Evolutionary conservation across 2,329 filamentous ascomycete genomes (phyloP), one percentile per base, ranked within the genome.

Genomic region (Penicillium sp.): DNA sequence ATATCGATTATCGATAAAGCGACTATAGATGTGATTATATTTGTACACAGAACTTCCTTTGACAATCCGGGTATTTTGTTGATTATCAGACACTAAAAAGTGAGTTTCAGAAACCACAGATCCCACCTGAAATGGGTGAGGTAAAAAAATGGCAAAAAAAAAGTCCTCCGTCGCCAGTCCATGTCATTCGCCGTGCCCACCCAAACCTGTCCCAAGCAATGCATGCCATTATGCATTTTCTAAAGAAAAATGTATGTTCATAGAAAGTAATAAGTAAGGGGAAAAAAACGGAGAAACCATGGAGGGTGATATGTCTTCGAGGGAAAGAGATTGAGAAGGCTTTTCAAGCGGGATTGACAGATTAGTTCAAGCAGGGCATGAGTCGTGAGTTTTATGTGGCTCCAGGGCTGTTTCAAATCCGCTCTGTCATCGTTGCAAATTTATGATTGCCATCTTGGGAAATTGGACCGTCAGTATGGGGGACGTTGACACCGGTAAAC

Each of bases 401-500:
- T 35, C 31, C 14, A 8, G 31, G 14, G 14, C 40, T 28, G 35
- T 28, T 45, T 36, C 26, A 45, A 49, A 38, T 31, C 25, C 36
- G 36, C 31, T 30, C n/a, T 30, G 56, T 75, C 69, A 75, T 58
- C 72, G 70, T 55, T 75, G 73, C 26, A 75, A 60, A 55, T 75
- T 75, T 31, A 76, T 63, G 38, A 76, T 69, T 28, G 72, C 73
- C 66, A 75, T 61, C 73, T 50, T 75, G 43, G 40, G 37, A 10
- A 17, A 30, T 31, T 31, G 12, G 5, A 14, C 11, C 7, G 44
- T 53, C 44, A 53, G 51, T 28, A 41, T 35, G 36, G 35, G 48
- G 30, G 19, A 2, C 9, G 36, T 49, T 22, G 28, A 48, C 17
- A 36, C 10, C 6, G 19, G 37, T 16, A 26, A 49, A 41, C 11